Evolutionary conservation across 139 green algal genomes (phyloP), one percentile per base, ranked within the genome.

Genomic region (Dunaliella primolecta): DNA sequence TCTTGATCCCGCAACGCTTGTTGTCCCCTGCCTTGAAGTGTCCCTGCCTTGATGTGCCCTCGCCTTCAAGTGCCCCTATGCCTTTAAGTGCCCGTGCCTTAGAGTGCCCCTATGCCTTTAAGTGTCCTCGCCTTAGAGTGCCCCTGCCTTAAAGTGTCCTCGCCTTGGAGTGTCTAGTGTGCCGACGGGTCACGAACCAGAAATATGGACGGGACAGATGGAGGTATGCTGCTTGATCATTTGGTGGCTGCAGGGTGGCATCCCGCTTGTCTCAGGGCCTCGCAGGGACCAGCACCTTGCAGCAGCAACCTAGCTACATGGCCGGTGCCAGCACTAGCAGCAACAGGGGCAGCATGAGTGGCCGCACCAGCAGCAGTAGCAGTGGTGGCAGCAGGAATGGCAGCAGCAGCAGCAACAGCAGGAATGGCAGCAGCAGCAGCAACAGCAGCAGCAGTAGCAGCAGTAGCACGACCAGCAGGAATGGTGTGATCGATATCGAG

Each of bases 271-370:
- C 74, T 79, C 30, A 37, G 74, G 15, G 30, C 74, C 74, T 34
- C 11, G 31, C 77, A 81, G n/a, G 30, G 7, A 81, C 7, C 77
- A 36, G 23, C 77, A 81, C 34, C 29, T 30, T 2, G 25, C 21
- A 70, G 38, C 76, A 77, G 37, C 33, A 36, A 31, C 32, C 36
- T 21, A 35, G 71, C 64, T 77, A 25, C 31, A 30, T 23, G 31
- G 36, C 36, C 71, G 29, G 25, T 33, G 30, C 33, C 84, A 83
- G 78, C 83, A 83, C 55, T 56, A 80, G 32, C 80, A 87, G 78
- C 80, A 76, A 46, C 31, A 78, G 71, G 11, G n/a, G 71, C 46
- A 64, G 7, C 7, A 64, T 7, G 7, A 64, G 46, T 64, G 7
- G 46, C 46, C 7, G 46, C 46, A 7, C 46, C 46, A 64, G 15